A percentile compares a stretch with the other conserved stretches of the same genome.
These are phyloP conservation scores for Dictyostelium discoideum DNA, from an alignment of 78 protist species.

Conservation along the genomic window dicty_2.7 NC_007090.3:5233501-5234000, in stretches of 20 bases:
- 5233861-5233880: not conserved
- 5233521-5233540: conserved; percentile 38
- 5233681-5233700: too few relatives aligned
- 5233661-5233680: not conserved
- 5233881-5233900: too few relatives aligned
- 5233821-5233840: conserved; percentile 75
- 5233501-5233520: conserved; percentile 15
- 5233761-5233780: conserved; percentile 44
- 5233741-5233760: conserved; percentile 6
- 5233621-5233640: conserved; percentile 69
- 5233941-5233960: conserved; percentile 55
- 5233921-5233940: conserved; percentile 75
- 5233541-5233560: not conserved
- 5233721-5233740: conserved; percentile 55
- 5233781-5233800: conserved; percentile 53
- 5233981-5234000: not conserved
- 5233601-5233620: conserved; percentile 76
- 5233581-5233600: conserved; percentile 56
- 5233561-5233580: conserved; percentile 69
- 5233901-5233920: conserved; percentile 19
- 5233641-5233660: conserved; percentile 82
- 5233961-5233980: conserved; percentile 80
- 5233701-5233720: conserved; percentile 77
- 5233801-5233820: conserved; percentile 79
- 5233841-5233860: not conserved